Evolutionary conservation across 129 eudicot species (phyloP).

Genomic region (Chrysanthemum seticuspe): DNA sequence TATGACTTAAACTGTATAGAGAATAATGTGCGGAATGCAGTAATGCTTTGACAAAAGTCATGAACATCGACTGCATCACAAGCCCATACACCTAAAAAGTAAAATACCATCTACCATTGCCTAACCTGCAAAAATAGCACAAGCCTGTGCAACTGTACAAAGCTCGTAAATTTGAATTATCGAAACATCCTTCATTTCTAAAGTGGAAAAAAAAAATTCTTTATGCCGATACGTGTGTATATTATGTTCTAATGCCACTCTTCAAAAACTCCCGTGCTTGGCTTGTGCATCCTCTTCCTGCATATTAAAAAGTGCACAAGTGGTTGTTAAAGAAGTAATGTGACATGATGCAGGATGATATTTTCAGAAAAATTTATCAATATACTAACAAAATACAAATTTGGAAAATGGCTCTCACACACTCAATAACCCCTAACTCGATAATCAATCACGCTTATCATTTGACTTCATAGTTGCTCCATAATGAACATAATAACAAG

Average conservation of each 20-base stretch:
- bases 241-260: conserved; percentile 19
- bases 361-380: not conserved
- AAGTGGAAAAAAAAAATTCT: conserved; percentile 6
- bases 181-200: conserved; percentile 33
- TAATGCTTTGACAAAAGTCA: conserved; percentile 5
- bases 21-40: not conserved
- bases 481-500: too few relatives aligned
- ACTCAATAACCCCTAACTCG: too few relatives aligned
- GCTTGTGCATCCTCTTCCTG: conserved; percentile 38
- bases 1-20: conserved; percentile 3
- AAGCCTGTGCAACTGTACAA: conserved; percentile 39
- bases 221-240: conserved; percentile 6
- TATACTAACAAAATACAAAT: too few relatives aligned
- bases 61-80: conserved; percentile 1
- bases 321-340: not conserved
- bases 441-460: too few relatives aligned
- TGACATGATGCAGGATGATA: not conserved
- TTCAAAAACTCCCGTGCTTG: conserved; percentile 39
- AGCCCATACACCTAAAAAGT: conserved; percentile 22
- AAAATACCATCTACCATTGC: conserved; percentile 16
- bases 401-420: too few relatives aligned
- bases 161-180: conserved; percentile 27
- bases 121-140: conserved; percentile 39
- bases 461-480: too few relatives aligned
- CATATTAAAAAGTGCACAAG: conserved; percentile 9